Percentiles rank a stretch among this genome's conserved stretches.
Evolutionary conservation across 495 filamentous ascomycete species (phyloP).

Genomic region (Aspergillus coremiiformis): DNA sequence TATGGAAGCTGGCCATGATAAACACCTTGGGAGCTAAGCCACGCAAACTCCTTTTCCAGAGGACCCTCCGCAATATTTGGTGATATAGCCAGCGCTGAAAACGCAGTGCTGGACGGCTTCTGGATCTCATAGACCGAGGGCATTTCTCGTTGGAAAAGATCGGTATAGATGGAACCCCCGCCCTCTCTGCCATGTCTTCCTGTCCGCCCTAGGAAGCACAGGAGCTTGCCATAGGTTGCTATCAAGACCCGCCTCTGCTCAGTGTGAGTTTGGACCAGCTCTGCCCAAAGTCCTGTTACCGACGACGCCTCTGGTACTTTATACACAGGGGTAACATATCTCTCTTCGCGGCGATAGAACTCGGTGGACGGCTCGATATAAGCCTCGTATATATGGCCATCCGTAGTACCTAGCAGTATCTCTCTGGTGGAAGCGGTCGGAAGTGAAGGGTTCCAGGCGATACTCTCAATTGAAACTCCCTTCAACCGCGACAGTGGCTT

Average conservation of each 20-base stretch:
- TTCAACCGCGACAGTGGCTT: constrained; percentile 76
- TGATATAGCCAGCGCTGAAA: constrained; percentile 63
- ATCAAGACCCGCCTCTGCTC: constrained; percentile 72
- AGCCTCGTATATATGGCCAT: constrained; percentile 93
- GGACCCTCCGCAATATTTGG: constrained; percentile 53
- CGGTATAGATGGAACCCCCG: constrained; percentile 71
- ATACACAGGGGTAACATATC: constrained; percentile 75
- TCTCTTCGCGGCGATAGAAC: constrained; percentile 91
- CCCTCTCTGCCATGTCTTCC: constrained; percentile 71
- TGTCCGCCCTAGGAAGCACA: constrained; percentile 71
- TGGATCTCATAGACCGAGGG: constrained; percentile 64
- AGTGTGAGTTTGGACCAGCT: constrained; percentile 54
- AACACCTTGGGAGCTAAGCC: constrained; percentile 84
- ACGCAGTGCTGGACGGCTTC: constrained; percentile 44
- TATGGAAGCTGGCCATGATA: constrained; percentile 66
- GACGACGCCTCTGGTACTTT: constrained; percentile 67
- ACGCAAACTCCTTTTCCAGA: constrained; percentile 73
- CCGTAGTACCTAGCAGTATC: constrained; percentile 84
- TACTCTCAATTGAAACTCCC: constrained; percentile 75
- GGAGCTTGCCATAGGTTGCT: constrained; percentile 63
- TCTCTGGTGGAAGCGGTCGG: constrained; percentile 91
- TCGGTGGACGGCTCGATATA: constrained; percentile 90
- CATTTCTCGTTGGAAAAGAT: constrained; percentile 80
- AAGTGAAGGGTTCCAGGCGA: constrained; percentile 96
- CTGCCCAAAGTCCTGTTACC: constrained; percentile 76